These are phyloP conservation scores for Rhodomyrtus psidioides DNA, from an alignment of 441 rosid genomes.

Conservation along the genomic window DNA sequence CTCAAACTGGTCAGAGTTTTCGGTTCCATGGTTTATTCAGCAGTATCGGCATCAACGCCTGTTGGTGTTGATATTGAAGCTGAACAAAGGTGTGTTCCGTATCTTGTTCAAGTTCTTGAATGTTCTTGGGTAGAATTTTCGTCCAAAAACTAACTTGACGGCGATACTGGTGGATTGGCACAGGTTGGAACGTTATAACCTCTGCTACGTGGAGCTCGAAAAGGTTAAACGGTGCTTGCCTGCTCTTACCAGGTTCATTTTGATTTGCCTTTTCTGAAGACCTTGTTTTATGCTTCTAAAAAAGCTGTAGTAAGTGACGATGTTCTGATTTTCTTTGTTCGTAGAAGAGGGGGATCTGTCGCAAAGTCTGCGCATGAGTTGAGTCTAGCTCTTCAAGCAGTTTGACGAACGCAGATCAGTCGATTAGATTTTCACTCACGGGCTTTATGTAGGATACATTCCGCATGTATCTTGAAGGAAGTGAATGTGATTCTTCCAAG, in stretches of 20 bases:
- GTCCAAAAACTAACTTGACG: not conserved
- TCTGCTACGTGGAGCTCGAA: slow-evolving; percentile 85
- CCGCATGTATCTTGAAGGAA: not conserved
- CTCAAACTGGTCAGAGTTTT: slow-evolving; percentile 81
- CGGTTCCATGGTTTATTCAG: slow-evolving; percentile 72
- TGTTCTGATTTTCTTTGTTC: not conserved
- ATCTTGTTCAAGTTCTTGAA: not conserved
- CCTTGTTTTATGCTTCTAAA: not conserved
- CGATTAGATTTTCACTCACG: slow-evolving; percentile 9
- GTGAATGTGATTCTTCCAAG: not conserved
- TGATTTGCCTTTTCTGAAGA: not conserved
- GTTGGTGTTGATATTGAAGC: slow-evolving; percentile 98
- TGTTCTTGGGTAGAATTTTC: not conserved
- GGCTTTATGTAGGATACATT: slow-evolving; percentile 13
- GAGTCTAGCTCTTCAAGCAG: slow-evolving; percentile 70
- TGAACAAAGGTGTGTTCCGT: slow-evolving; percentile 65
- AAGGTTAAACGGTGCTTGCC: slow-evolving; percentile 71
- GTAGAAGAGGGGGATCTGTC: slow-evolving; percentile 77
- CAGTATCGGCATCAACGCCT: slow-evolving; percentile 68
- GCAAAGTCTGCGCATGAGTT: slow-evolving; percentile 80
- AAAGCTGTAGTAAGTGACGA: not conserved
- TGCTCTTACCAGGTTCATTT: slow-evolving; percentile 45
- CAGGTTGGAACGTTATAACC: slow-evolving; percentile 86
- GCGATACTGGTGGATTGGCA: not conserved
- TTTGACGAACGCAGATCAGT: slow-evolving; percentile 25